Evolutionary conservation across 257 asterid species (phyloP), one percentile per base, ranked within the genome.

Genomic region (Solanum sejunctum): DNA sequence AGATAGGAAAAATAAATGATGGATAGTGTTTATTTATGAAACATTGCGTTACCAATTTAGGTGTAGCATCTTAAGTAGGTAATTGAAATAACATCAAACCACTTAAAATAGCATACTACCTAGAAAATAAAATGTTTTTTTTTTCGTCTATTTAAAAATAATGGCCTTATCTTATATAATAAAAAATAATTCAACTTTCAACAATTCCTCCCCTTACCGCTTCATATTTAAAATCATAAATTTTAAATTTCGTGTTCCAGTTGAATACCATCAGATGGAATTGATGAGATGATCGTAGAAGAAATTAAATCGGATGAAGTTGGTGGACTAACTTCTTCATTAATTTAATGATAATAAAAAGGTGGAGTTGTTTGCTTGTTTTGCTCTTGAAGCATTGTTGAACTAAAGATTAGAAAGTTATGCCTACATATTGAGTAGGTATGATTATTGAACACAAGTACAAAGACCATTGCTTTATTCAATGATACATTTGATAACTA

Each of bases 41-140:
- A 23, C 45, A 12, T 73, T 63, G 57, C 10, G 45, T 80, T 54
- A 47, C 88, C 84, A 85, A 56, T 71, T 85, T 85, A 75, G 89
- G 86, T 87, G 82, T 55, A 61, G 64, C 63, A 82, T 23, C 61
- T 77, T 15, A 49, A 79, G 89, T 84, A 84, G 15, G 60, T 39
- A 73, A 58, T n/a, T 60, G 28, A 49, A 69, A 69, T 52, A 80
- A 73, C 45, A 81, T 39, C 80, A 79, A 3, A 77, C 15, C n/a
- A 54, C 17, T 32, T 56, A 43, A 43, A 43, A 43, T 75, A 21
- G 77, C 88, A 66, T 86, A 64, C 86, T 69, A 52, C 86, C 80
- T 84, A 80, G 49, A 39, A 39, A 36, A 49, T 23, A 80, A 20
- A 85, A 17, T 23, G 71, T 8, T 11, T 23, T 6, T 11, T 23